Conservation (phyloP, 139 green algal species). For the Chlamydomonas sp. region DNA sequence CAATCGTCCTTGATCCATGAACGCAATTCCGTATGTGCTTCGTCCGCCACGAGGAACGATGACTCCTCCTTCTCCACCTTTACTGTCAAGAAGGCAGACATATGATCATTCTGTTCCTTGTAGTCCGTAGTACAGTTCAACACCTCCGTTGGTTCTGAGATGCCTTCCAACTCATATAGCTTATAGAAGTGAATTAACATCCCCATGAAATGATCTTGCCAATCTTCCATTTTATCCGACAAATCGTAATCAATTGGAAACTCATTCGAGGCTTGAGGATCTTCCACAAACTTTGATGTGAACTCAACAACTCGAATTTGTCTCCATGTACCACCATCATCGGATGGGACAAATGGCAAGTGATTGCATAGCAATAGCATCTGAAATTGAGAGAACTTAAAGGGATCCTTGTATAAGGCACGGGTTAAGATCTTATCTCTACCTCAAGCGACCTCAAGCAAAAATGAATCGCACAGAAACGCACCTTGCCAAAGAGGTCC, state of each 20-base stretch:
- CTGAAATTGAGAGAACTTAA: constrained; percentile 6
- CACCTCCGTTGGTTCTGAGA: constrained; percentile 5
- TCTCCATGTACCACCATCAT: constrained; percentile 10
- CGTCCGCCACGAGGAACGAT: neutral
- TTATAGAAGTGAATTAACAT: constrained; percentile 15
- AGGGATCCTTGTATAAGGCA: neutral
- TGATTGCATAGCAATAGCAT: constrained; percentile 19
- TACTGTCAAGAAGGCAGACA: neutral
- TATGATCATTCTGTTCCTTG: constrained; percentile 13
- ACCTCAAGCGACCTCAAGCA: constrained; percentile 11
- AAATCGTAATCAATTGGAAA: constrained; percentile 18
- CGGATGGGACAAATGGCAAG: constrained; percentile 4
- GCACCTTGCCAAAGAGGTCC: constrained; percentile 55
- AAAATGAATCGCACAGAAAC: constrained; percentile 84
- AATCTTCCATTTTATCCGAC: neutral
- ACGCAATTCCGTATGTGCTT: neutral
- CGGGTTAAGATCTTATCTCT: constrained; percentile 11
- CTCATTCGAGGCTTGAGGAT: neutral
- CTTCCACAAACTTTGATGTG: neutral
- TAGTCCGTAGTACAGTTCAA: constrained; percentile 18
- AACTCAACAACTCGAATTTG: constrained; percentile 9
- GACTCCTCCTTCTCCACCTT: neutral
- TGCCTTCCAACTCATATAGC: neutral
- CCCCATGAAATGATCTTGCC: constrained; percentile 17
- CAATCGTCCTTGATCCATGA: neutral